These are phyloP conservation scores for Aspergillus arachidicola DNA, from an alignment of 2,329 filamentous ascomycete genomes.

Conservation along the genomic window DNA sequence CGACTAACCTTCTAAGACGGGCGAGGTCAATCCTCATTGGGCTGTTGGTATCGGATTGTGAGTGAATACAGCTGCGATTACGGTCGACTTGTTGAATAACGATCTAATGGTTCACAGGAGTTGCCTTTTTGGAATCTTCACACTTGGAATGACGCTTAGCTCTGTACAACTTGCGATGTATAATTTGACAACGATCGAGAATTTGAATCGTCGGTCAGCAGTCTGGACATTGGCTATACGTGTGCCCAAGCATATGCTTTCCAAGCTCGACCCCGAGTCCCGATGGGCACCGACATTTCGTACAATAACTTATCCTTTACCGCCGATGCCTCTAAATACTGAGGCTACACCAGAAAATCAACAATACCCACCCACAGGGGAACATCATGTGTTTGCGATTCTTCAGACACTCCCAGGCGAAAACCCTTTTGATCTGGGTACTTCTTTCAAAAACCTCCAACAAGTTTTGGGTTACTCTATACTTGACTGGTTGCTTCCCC, in stretches of 20 bases:
- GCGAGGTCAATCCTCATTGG: conserved; percentile 60
- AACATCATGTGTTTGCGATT: conserved; percentile 74
- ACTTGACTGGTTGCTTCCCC: conserved; percentile 79
- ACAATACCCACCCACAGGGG: conserved; percentile 46
- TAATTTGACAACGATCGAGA: conserved; percentile 86
- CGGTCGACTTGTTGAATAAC: not conserved
- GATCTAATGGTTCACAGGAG: conserved; percentile 41
- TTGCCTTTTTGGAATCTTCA: conserved; percentile 78
- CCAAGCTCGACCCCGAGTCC: conserved; percentile 39
- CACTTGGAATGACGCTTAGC: conserved; percentile 73
- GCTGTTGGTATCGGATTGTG: conserved; percentile 67
- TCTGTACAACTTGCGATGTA: conserved; percentile 69
- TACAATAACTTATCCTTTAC: conserved; percentile 46
- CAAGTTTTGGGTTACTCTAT: conserved; percentile 74
- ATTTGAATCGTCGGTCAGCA: conserved; percentile 62
- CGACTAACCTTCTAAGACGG: conserved; percentile 26
- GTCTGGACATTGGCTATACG: conserved; percentile 75
- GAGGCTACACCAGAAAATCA: conserved; percentile 20
- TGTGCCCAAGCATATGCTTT: conserved; percentile 55
- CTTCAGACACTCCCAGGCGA: conserved; percentile 72
- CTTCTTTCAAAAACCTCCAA: conserved; percentile 67
- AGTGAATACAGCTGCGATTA: conserved; percentile 23
- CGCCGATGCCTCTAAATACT: conserved; percentile 24
- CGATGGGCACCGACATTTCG: conserved; percentile 37
- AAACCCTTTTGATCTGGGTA: conserved; percentile 83